phyloP scores from a whole-genome alignment of 805 yeast genomes.

The Lipomyces spencermartinsiae region DNA sequence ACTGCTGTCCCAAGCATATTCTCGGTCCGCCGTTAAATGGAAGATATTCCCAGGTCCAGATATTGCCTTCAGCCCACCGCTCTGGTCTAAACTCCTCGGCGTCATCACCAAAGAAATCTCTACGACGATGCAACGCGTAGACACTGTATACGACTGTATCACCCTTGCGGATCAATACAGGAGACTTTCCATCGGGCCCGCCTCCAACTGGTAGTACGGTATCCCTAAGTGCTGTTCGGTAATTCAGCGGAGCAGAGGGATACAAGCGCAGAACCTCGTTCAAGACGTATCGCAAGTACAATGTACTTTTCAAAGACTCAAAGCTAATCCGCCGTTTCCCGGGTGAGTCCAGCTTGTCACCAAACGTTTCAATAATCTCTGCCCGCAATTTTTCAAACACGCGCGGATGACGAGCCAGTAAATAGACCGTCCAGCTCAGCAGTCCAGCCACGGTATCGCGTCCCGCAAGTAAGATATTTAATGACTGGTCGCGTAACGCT shows the following conservation, averaged over 20 bases:
- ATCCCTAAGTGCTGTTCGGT: constrained; percentile 54
- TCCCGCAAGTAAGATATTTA: constrained; percentile 61
- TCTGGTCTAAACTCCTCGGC: constrained; percentile 55
- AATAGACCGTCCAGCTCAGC: constrained; percentile 54
- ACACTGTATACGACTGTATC: constrained; percentile 50
- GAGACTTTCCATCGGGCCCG: constrained; percentile 50
- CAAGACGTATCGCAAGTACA: constrained; percentile 55
- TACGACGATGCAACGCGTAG: constrained; percentile 53
- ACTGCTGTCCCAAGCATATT: constrained; percentile 62
- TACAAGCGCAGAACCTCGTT: constrained; percentile 58
- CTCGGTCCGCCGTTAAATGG: constrained; percentile 65
- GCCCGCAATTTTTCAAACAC: constrained; percentile 48
- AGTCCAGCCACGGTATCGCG: constrained; percentile 63
- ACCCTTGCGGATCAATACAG: constrained; percentile 54
- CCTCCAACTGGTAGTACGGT: constrained; percentile 61
- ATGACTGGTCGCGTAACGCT: constrained; percentile 57
- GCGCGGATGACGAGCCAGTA: constrained; percentile 51
- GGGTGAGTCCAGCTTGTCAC: constrained; percentile 40
- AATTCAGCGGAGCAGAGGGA: constrained; percentile 59
- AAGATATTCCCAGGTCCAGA: constrained; percentile 56
- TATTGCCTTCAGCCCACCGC: constrained; percentile 53
- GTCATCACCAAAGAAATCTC: constrained; percentile 53
- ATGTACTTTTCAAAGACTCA: constrained; percentile 58
- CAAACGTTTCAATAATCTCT: constrained; percentile 49
- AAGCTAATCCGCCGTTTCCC: constrained; percentile 47